phyloP scores from a whole-genome alignment of 2,329 filamentous ascomycete genomes.

The Apiospora hydei region DNA sequence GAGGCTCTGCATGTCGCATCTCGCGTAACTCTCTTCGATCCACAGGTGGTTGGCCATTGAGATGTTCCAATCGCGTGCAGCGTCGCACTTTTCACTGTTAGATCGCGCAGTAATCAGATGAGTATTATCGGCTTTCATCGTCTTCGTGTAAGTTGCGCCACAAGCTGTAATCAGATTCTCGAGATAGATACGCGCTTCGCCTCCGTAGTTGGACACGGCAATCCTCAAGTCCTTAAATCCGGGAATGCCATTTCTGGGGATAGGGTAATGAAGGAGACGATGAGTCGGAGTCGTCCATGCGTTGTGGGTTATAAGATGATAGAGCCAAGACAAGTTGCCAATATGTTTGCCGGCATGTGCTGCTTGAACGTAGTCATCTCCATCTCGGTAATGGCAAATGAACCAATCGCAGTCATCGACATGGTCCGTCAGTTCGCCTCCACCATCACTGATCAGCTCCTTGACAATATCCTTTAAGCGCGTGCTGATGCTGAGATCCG shows the following conservation, averaged over 20 bases:
- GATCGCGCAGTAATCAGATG: slow-evolving; percentile 92
- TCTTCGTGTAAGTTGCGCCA: slow-evolving; percentile 91
- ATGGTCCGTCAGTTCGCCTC: slow-evolving; percentile 70
- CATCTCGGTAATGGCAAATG: slow-evolving; percentile 87
- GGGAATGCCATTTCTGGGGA: slow-evolving; percentile 77
- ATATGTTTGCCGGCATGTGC: slow-evolving; percentile 82
- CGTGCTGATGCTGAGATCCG: slow-evolving; percentile 74
- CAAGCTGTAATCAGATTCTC: slow-evolving; percentile 88
- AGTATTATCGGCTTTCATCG: slow-evolving; percentile 93
- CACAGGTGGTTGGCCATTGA: slow-evolving; percentile 93
- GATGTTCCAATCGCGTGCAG: slow-evolving; percentile 91
- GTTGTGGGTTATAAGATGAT: slow-evolving; percentile 87
- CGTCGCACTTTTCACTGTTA: slow-evolving; percentile 90
- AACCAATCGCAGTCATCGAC: slow-evolving; percentile 81
- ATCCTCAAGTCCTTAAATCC: slow-evolving; percentile 81
- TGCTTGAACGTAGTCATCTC: slow-evolving; percentile 77
- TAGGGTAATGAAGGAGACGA: slow-evolving; percentile 87
- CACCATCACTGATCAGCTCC: slow-evolving; percentile 74
- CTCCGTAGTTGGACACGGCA: slow-evolving; percentile 95
- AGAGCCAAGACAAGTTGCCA: slow-evolving; percentile 93
- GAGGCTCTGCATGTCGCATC: slow-evolving; percentile 77
- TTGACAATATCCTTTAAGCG: slow-evolving; percentile 73
- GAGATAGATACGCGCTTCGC: slow-evolving; percentile 90
- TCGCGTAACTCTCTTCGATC: slow-evolving; percentile 96
- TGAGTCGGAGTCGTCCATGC: slow-evolving; percentile 86